Base-by-base conservation (phyloP, 176 grass and related monocot genomes). In the Ampelocalamus luodianensis region DNA sequence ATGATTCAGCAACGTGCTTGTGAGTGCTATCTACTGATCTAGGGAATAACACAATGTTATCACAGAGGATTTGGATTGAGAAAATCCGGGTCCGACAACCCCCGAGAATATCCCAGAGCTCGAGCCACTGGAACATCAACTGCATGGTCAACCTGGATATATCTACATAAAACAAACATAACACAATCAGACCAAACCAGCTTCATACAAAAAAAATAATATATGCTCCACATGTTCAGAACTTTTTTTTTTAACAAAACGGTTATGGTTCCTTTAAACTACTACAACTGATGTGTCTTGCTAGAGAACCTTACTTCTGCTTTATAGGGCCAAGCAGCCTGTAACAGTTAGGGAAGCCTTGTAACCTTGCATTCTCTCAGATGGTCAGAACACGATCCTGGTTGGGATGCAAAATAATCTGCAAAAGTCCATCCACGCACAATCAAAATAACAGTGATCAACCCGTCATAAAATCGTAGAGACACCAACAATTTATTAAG, bases 331-430 rank as follows among this genome's bases (percentile, higher is more conserved):
- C 89, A 44, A 75, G 56, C 17, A 92, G 44, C 29, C 56, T 85
- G 53, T 92, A 94, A 66, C 84, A 97, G 51, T 94, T 89, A 2
- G 87, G 87, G 40, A 97, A 97, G 0, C 90, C 91, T 38, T 97
- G 85, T 0, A 93, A 42, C 20, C 94, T 87, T 14, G 91, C 92
- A 62, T 97, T 97, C 34, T 97, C 88, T 8, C 88, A 36, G 26
- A 90, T 71, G 7, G 87, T 79, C 5, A 97, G 62, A 56, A 97
- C 94, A 13, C 87, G 68, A 74, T 89, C 76, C 68, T 94, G 88
- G 1, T 4, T 50, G 4, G 91, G 94, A 77, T 94, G 90, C 22
- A 97, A 79, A 59, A 97, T 84, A 8, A 34, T 34, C 1, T 34
- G 32, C 32, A 34, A 34, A 34, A 34, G 32, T 34, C 32, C 32